Evolutionary conservation across 2,329 filamentous ascomycete genomes (phyloP).

Genomic region (Aureobasidium namibiae): DNA sequence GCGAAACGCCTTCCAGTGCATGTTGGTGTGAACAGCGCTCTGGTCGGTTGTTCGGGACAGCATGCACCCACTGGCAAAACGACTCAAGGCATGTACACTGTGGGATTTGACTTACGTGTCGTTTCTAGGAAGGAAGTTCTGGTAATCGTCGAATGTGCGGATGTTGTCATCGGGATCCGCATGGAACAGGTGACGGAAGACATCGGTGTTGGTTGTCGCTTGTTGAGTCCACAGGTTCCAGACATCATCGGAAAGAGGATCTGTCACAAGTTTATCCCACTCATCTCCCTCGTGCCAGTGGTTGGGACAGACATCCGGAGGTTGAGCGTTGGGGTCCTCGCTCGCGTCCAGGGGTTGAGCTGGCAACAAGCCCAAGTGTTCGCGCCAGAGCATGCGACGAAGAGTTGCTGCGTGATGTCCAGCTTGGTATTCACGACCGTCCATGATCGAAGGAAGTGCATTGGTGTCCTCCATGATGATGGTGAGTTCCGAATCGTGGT

Average conservation of each 20-base stretch:
- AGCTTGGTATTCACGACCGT: conserved; percentile 66
- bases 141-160: conserved; percentile 84
- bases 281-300: conserved; percentile 63
- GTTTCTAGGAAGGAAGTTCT: conserved; percentile 59
- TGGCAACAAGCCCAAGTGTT: conserved; percentile 76
- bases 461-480: conserved; percentile 83
- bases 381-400: conserved; percentile 76
- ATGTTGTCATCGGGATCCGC: conserved; percentile 85
- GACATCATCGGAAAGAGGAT: conserved; percentile 50
- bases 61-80: background rate
- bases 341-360: conserved; percentile 60
- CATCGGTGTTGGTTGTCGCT: conserved; percentile 62
- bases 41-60: background rate
- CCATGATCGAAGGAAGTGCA: conserved; percentile 64
- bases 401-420: conserved; percentile 77
- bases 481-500: conserved; percentile 84
- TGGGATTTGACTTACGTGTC: conserved; percentile 13
- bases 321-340: conserved; percentile 67
- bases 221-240: conserved; percentile 59
- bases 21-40: background rate
- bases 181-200: conserved; percentile 75
- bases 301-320: conserved; percentile 63
- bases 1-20: background rate
- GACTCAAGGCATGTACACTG: background rate
- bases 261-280: conserved; percentile 50